A percentile compares a stretch with the other conserved stretches of the same genome.
Conservation (phyloP, 257 asterid genomes). For the Schizonepeta tenuifolia region DNA sequence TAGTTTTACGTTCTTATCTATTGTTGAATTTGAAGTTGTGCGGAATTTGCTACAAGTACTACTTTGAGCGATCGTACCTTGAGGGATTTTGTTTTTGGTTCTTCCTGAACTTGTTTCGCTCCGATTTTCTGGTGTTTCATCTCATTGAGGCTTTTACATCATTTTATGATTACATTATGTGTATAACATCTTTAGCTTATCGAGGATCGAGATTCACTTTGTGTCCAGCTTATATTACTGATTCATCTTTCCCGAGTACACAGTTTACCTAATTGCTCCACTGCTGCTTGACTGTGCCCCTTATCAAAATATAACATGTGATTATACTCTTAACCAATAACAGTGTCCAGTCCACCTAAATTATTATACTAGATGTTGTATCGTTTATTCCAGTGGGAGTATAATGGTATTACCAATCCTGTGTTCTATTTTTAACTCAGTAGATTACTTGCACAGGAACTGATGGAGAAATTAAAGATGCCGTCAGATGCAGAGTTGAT, state of each 20-base stretch:
- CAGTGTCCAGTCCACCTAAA: slow-evolving; percentile 11
- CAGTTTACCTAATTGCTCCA: neutral
- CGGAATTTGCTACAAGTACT: slow-evolving; percentile 6
- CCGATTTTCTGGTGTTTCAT: slow-evolving; percentile 6
- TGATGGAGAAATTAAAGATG: slow-evolving; percentile 68
- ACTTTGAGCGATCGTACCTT: neutral
- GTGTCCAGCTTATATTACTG: neutral
- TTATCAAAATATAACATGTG: neutral
- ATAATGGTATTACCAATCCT: neutral
- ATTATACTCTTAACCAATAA: slow-evolving; percentile 5
- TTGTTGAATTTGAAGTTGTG: slow-evolving; percentile 6
- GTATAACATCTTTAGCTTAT: slow-evolving; percentile 8
- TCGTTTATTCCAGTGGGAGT: slow-evolving; percentile 14
- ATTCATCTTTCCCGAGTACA: neutral
- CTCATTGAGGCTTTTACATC: slow-evolving; percentile 4
- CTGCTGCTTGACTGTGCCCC: slow-evolving; percentile 6
- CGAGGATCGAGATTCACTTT: slow-evolving; percentile 7
- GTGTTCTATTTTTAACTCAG: neutral
- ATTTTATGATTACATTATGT: neutral
- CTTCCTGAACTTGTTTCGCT: slow-evolving; percentile 4
- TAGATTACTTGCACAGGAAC: slow-evolving; percentile 52
- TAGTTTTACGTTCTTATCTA: neutral
- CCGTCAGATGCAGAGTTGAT: slow-evolving; percentile 89
- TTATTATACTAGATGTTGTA: neutral
- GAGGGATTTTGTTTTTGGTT: neutral